These are phyloP conservation scores for Leptodermis oblonga DNA, from an alignment of 257 asterid genomes.

Conservation along the genomic window DNA sequence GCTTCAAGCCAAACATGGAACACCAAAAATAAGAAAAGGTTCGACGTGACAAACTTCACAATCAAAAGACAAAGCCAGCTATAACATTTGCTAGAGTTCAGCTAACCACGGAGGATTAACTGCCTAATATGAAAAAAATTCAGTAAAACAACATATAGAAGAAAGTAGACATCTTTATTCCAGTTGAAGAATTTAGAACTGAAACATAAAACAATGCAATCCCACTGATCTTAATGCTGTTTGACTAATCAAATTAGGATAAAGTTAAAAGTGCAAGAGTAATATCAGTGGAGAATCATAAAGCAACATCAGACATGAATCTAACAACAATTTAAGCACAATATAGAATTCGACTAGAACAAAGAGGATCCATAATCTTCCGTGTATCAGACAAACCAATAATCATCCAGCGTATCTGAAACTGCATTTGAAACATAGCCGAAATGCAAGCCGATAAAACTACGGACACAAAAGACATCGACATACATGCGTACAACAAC, in stretches of 20 bases:
- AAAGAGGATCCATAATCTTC: not conserved
- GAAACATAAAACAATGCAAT: not conserved
- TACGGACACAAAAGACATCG: not conserved
- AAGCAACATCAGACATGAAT: not conserved
- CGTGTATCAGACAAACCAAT: not conserved
- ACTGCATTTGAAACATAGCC: not conserved
- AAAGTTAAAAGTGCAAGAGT: not conserved
- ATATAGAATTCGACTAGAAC: not conserved
- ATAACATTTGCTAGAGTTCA: not conserved
- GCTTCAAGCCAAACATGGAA: not conserved
- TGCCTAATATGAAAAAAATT: not conserved
- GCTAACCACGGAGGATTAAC: not conserved
- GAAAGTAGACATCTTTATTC: not conserved
- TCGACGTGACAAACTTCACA: not conserved
- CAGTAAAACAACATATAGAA: no score
- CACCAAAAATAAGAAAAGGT: not conserved
- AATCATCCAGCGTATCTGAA: not conserved
- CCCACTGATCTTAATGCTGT: not conserved
- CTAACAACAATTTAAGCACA: not conserved
- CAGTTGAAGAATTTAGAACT: not conserved
- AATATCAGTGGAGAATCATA: not conserved
- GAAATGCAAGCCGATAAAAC: slow-evolving; percentile 1
- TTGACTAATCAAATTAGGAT: not conserved
- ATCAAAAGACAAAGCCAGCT: not conserved
- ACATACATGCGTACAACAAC: not conserved